phyloP scores from a whole-genome alignment of 768 basidiomycete genomes.

The Xerocomellus dryophilus region DNA sequence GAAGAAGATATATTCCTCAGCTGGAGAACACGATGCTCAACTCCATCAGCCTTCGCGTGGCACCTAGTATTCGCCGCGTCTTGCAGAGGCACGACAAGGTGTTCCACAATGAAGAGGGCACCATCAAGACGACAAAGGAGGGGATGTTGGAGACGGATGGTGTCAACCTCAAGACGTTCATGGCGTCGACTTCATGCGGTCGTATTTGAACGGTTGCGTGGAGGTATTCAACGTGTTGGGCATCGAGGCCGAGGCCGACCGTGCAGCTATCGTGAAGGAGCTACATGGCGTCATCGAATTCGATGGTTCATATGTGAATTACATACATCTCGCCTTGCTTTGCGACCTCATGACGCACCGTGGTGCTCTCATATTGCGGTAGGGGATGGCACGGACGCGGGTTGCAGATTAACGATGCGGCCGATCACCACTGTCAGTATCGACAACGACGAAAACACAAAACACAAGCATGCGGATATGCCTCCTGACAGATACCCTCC shows the following conservation, averaged over 20 bases:
- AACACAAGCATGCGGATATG: no score
- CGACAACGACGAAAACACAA: no score
- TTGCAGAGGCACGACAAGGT: conserved; percentile 85
- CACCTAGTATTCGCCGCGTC: conserved; percentile 86
- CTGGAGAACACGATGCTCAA: conserved; percentile 96
- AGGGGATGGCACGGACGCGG: no score
- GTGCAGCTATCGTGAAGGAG: conserved; percentile 92
- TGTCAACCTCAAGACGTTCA: conserved; percentile 91
- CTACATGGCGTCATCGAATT: conserved; percentile 96
- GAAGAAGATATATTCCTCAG: conserved; percentile 97
- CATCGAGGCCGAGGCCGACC: conserved; percentile 97
- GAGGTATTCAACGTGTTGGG: conserved; percentile 94
- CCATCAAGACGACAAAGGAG: conserved; percentile 63
- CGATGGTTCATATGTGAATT: conserved; percentile 99
- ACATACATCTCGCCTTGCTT: conserved; percentile 92
- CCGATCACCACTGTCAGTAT: no score
- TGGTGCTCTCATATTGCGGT: no score
- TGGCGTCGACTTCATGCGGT: conserved; percentile 89
- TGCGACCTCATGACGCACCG: conserved; percentile 99
- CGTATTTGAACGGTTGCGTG: conserved; percentile 95
- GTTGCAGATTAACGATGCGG: no score
- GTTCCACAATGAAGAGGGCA: conserved; percentile 61
- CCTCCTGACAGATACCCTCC: no score
- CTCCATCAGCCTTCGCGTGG: conserved; percentile 91
- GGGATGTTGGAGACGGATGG: conserved; percentile 99